Conservation (phyloP, 257 asterid species). For the Ballota nigra region DNA sequence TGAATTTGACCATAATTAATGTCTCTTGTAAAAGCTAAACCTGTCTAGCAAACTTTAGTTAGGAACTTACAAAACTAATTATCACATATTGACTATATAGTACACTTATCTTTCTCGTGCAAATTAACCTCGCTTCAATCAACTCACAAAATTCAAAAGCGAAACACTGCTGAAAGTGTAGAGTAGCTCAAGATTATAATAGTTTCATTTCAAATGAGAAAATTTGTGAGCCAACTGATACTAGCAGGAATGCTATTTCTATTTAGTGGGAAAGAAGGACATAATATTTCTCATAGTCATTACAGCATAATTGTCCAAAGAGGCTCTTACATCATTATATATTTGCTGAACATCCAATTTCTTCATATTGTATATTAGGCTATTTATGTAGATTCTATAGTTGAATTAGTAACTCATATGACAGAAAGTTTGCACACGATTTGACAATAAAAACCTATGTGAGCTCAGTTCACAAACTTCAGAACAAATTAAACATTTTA, state of each 20-base stretch:
- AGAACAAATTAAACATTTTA: neutral
- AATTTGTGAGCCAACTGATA: neutral
- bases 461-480: neutral
- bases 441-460: neutral
- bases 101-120: neutral
- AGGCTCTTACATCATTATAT: constrained; percentile 2
- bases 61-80: neutral
- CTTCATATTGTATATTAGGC: neutral
- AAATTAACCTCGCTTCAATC: too few species aligned
- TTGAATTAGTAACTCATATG: neutral
- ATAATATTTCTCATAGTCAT: neutral
- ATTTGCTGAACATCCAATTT: neutral
- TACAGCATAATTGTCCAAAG: neutral
- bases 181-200: neutral
- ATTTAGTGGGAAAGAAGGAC: neutral
- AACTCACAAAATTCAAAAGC: neutral
- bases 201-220: neutral
- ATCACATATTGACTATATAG: constrained; percentile 1
- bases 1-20: neutral
- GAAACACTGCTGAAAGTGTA: neutral
- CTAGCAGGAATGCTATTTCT: neutral
- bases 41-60: neutral
- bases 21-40: neutral
- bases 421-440: neutral
- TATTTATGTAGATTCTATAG: neutral